Evolutionary conservation across 768 basidiomycete species (phyloP), one percentile per base, ranked within the genome.

Genomic region (Leucocoprinus leucothites): DNA sequence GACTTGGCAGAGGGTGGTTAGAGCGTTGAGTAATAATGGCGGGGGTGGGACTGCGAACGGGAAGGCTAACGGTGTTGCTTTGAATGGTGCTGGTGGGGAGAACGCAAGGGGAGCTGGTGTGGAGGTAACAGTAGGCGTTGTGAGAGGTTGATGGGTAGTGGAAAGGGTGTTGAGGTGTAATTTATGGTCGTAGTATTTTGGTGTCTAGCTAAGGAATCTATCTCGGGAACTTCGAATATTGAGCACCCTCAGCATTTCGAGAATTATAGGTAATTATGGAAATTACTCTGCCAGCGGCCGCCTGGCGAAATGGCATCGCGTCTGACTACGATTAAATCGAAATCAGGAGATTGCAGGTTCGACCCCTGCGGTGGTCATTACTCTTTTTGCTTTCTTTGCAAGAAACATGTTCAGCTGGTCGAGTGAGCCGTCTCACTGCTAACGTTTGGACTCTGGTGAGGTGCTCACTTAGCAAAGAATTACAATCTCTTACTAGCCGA

Each of bases 221-320:
- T n/a, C n/a, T n/a, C n/a, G n/a, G n/a, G n/a, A n/a, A n/a, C n/a
- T n/a, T 38, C 38, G 38, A 3, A 4, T 38, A 38, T 13, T 38
- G 3, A 13, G 14, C 16, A 38, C 14, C 38, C 38, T 38, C 31
- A 34, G 31, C 13, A 34, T 34, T 6, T 34, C 31, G n/a, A 31
- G 31, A 31, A 5, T 5, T 31, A 31, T 31, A 31, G 31, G 31
- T 38, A 8, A 38, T 38, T n/a, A n/a, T n/a, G n/a, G n/a, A n/a
- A n/a, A n/a, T n/a, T n/a, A n/a, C n/a, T n/a, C n/a, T n/a, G n/a
- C n/a, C n/a, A n/a, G n/a, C n/a, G 87, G 86, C 85, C 85, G 87
- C 83, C 84, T 88, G 87, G 87, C 87, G 86, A 87, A 89, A 88
- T 89, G 87, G 87, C 86, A 90, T 88, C 87, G 87, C 86, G 87